These are phyloP conservation scores for Chlorella sp. DNA, from an alignment of 139 green algal species.

Conservation along the genomic window DNA sequence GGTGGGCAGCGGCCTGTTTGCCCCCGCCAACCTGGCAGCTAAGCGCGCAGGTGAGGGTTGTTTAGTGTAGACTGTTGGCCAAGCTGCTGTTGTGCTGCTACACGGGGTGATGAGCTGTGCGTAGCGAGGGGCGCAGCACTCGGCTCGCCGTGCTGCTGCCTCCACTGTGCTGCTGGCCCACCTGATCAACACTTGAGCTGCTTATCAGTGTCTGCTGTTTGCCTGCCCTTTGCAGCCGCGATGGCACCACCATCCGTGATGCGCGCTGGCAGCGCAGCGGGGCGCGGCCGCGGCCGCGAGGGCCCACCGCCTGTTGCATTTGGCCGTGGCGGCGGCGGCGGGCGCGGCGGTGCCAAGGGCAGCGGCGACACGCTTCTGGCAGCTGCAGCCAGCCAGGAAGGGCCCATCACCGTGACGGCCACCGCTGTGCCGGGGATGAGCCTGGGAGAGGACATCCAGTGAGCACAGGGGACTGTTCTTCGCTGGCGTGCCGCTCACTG, in stretches of 20 bases:
- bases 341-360: conserved; percentile 1
- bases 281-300: conserved; percentile 19
- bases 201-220: too few relatives aligned
- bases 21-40: neutral
- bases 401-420: conserved; percentile 23
- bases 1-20: conserved; percentile 17
- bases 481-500: neutral
- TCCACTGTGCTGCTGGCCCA: neutral
- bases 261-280: conserved; percentile 27
- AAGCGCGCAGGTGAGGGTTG: conserved; percentile 20
- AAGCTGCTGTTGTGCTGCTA: neutral
- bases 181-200: too few relatives aligned
- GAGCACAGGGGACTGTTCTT: neutral
- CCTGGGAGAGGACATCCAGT: conserved; percentile 36
- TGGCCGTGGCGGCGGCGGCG: conserved; percentile 13
- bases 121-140: too few relatives aligned
- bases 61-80: neutral
- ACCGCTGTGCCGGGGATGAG: conserved; percentile 22
- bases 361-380: conserved; percentile 14
- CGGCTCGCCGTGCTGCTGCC: too few relatives aligned
- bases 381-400: neutral
- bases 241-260: conserved; percentile 36
- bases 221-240: neutral
- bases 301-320: neutral
- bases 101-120: too few relatives aligned